Conservation (phyloP, 257 asterid species). For the Gynochthodes officinalis region DNA sequence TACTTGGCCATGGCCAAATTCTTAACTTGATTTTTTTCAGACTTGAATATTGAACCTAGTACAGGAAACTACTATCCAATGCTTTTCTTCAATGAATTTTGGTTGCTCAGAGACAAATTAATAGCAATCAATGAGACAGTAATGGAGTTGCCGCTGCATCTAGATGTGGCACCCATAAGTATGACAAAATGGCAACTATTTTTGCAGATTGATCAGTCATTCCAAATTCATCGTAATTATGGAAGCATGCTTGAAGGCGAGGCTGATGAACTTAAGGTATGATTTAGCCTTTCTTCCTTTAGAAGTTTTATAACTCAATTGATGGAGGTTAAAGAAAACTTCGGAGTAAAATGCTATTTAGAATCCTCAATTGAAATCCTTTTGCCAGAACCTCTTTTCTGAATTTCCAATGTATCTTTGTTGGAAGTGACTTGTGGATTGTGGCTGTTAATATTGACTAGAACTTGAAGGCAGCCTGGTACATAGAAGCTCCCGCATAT, state of each 20-base stretch:
- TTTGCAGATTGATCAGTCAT: constrained; percentile 95
- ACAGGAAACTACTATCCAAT: constrained; percentile 91
- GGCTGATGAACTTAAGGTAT: constrained; percentile 97
- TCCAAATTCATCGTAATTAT: constrained; percentile 85
- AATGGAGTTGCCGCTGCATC: constrained; percentile 71
- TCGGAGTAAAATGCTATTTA: neutral
- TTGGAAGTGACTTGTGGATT: neutral
- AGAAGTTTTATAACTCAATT: neutral
- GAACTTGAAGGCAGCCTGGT: too few relatives aligned
- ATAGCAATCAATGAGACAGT: constrained; percentile 75
- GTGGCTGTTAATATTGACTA: neutral
- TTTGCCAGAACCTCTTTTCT: neutral
- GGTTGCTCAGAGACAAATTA: constrained; percentile 89
- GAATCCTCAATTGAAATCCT: neutral
- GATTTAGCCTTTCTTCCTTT: constrained; percentile 3
- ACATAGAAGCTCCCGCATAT: too few relatives aligned
- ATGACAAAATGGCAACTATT: constrained; percentile 97
- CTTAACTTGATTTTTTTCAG: constrained; percentile 61
- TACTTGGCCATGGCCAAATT: constrained; percentile 18
- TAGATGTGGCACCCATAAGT: constrained; percentile 93
- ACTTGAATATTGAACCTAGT: constrained; percentile 60
- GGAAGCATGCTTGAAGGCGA: constrained; percentile 99
- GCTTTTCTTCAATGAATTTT: constrained; percentile 84
- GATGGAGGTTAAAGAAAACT: neutral
- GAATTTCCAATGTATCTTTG: neutral